Evolutionary conservation across 257 asterid genomes (phyloP).

Genomic region (Petrea volubilis): DNA sequence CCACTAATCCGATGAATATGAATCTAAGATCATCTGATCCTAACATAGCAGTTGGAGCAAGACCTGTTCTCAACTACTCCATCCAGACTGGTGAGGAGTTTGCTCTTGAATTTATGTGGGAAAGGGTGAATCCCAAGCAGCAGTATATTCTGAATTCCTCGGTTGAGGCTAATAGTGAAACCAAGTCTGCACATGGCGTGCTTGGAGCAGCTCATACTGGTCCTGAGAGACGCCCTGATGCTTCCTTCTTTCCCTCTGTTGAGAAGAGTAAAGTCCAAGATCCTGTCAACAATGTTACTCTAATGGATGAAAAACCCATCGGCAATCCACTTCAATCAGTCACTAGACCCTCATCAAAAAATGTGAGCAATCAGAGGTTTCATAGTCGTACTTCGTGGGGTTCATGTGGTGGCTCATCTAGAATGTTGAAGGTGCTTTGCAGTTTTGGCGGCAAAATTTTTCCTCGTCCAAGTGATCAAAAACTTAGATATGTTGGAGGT

Average conservation of each 20-base stretch:
- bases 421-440: slow-evolving; percentile 69
- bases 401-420: slow-evolving; percentile 44
- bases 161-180: slow-evolving; percentile 45
- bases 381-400: slow-evolving; percentile 46
- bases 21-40: slow-evolving; percentile 58
- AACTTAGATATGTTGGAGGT: slow-evolving; percentile 94
- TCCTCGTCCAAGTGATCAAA: slow-evolving; percentile 97
- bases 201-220: slow-evolving; percentile 48
- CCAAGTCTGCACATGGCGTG: slow-evolving; percentile 60
- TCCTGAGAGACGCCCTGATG: slow-evolving; percentile 51
- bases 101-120: slow-evolving; percentile 92
- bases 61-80: slow-evolving; percentile 83
- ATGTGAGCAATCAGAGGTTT: slow-evolving; percentile 34
- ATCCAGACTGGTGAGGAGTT: slow-evolving; percentile 98
- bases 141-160: slow-evolving; percentile 52
- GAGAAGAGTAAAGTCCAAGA: slow-evolving; percentile 51
- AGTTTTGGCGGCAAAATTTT: slow-evolving; percentile 87
- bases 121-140: slow-evolving; percentile 78
- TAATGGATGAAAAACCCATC: slow-evolving; percentile 47
- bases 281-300: slow-evolving; percentile 39
- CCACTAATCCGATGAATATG: slow-evolving; percentile 53
- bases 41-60: slow-evolving; percentile 48
- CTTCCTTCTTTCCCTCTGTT: slow-evolving; percentile 41
- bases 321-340: slow-evolving; percentile 44
- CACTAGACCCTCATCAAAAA: slow-evolving; percentile 43